Conservation (phyloP, 371 early-diverging fungal species). For the Haplosporangium sp. region DNA sequence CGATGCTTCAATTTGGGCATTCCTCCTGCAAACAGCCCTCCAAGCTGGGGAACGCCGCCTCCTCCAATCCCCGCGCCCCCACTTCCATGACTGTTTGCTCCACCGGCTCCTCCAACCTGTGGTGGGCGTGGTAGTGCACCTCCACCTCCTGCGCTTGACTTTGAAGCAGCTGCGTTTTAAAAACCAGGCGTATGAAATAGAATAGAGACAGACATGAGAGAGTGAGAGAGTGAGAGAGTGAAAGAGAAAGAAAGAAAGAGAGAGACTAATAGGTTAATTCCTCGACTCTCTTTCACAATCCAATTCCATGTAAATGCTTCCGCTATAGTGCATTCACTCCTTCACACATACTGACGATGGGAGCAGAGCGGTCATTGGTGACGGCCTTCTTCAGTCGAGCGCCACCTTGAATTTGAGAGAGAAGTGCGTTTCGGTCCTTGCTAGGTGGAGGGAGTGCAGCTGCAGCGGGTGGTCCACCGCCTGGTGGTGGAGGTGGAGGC, state of each 20-base stretch:
- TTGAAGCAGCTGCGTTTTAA: conserved; percentile 26
- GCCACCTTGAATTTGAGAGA: conserved; percentile 82
- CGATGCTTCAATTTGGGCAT: conserved; percentile 72
- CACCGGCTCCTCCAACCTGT: conserved; percentile 29
- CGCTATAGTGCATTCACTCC: not conserved
- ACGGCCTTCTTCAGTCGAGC: conserved; percentile 77
- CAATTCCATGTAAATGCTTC: not conserved
- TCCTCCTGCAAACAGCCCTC: conserved; percentile 74
- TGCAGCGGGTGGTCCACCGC: conserved; percentile 16
- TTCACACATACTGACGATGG: conserved; percentile 57
- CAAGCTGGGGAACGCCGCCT: conserved; percentile 55
- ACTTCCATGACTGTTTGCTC: conserved; percentile 12
- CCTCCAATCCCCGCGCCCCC: conserved; percentile 12
- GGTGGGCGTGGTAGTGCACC: conserved; percentile 42
- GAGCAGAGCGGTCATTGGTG: conserved; percentile 84
- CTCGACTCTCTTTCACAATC: not conserved
- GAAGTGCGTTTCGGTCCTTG: conserved; percentile 61
- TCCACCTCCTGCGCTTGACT: conserved; percentile 22
- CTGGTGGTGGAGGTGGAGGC: conserved; percentile 47
- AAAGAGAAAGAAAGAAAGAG: not conserved
- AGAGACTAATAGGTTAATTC: no score
- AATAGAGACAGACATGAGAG: not conserved
- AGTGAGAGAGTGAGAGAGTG: not conserved
- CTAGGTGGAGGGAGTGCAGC: conserved; percentile 29
- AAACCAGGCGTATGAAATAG: not conserved